Conservation (phyloP, 192 early-diverging fungal species). For the Dimargaris xerosporica region DNA sequence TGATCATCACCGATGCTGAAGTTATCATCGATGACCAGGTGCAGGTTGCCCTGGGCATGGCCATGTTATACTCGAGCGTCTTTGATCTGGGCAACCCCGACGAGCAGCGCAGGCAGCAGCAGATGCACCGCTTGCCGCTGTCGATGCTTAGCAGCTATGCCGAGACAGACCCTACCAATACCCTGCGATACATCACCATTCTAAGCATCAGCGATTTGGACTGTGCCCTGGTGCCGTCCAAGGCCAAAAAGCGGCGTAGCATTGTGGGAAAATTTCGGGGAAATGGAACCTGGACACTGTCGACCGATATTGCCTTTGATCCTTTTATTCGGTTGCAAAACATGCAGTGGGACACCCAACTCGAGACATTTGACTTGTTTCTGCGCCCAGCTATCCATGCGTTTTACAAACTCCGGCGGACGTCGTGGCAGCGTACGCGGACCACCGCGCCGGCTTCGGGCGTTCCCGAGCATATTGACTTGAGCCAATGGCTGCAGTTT, state of each 20-base stretch:
- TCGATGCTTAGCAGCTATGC: background rate
- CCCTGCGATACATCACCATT: slow-evolving; percentile 7
- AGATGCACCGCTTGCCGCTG: background rate
- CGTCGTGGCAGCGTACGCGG: background rate
- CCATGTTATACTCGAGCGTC: slow-evolving; percentile 10
- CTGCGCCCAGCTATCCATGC: slow-evolving; percentile 12
- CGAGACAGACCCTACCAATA: background rate
- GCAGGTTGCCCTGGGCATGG: slow-evolving; percentile 4
- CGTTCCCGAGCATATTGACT: background rate
- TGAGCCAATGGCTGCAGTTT: background rate
- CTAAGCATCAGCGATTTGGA: slow-evolving; percentile 8
- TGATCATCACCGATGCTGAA: slow-evolving; percentile 12
- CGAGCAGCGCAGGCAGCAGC: slow-evolving; percentile 9
- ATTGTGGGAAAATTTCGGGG: slow-evolving; percentile 5
- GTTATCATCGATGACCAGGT: slow-evolving; percentile 13
- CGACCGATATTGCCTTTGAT: slow-evolving; percentile 7
- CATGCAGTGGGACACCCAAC: slow-evolving; percentile 8
- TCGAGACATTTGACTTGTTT: slow-evolving; percentile 9
- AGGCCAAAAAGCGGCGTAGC: slow-evolving; percentile 9
- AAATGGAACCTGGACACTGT: background rate
- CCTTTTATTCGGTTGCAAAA: slow-evolving; percentile 6
- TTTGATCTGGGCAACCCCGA: slow-evolving; percentile 11
- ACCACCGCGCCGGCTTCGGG: no score
- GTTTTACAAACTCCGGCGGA: slow-evolving; percentile 6
- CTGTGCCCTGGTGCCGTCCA: slow-evolving; percentile 7